Evolutionary conservation across 1,139 yeast species (phyloP), one percentile per base, ranked within the genome.

Genomic region (Pichia sp.): DNA sequence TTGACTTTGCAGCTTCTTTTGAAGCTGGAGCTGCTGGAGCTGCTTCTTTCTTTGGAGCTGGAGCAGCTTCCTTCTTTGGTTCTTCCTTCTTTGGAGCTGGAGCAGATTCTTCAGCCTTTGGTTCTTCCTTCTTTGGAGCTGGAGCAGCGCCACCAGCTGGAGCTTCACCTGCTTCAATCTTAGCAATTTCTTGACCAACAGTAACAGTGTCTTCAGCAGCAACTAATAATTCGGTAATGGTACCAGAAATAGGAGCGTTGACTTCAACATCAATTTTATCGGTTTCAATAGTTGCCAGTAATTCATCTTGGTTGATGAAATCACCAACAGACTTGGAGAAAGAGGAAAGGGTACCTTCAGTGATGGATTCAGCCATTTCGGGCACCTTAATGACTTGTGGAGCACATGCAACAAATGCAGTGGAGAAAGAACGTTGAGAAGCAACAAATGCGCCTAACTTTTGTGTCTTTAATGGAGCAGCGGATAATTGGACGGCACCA

Each of bases 211-310:
- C 96, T 44, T 92, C 98, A 42, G 88, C 85, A 44, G 72, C 70
- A 53, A 83, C 96, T 58, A 87, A 77, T 52, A 86, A 69, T 66
- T 90, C 95, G 45, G 84, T 81, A 60, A 92, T 74, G 49, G 90
- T 87, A 70, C 98, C 99, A 42, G 94, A 66, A 47, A 86, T 78
- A 50, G 98, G 98, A 16, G 98, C 82, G 65, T 88, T 92, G 52
- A 92, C 97, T 64, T 92, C 95, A 46, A 92, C 95, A 62, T 92
- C 98, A 59, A 94, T 88, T 74, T 94, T 94, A 67, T 92, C 99
- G 45, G 99, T 92, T 71, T 92, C 99, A 58, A 92, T 90, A 55
- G 97, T 90, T 50, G 98, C 98, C 57, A 92, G 74, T 55, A 87
- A 81, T 68, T 92, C 98, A 65, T 92, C 98, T 56, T 72, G 80